A percentile compares a stretch with the other conserved stretches of the same genome.
Conservation (phyloP, 345 rosid species). For the Moringa oleifera region DNA sequence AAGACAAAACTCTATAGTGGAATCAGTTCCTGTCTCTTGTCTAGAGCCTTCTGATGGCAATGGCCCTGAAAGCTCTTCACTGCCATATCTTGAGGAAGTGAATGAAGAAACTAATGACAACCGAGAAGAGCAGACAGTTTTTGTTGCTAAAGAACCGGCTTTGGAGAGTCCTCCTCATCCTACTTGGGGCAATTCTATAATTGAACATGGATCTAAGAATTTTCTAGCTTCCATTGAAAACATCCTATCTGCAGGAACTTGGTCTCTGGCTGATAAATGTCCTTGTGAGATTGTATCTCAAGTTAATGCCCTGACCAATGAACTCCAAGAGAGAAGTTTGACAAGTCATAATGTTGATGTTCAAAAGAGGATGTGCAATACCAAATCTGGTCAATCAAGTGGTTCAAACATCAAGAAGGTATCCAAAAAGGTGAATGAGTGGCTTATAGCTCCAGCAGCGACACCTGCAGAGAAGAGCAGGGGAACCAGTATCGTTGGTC, state of each 20-base stretch:
- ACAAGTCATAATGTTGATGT: conserved; percentile 2
- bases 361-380: conserved; percentile 14
- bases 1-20: conserved; percentile 52
- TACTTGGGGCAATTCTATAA: conserved; percentile 27
- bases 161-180: conserved; percentile 28
- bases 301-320: conserved; percentile 22
- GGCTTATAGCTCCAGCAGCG: conserved; percentile 12
- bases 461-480: conserved; percentile 30
- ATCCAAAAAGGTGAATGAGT: conserved; percentile 26
- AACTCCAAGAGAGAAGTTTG: conserved; percentile 8
- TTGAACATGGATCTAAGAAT: conserved; percentile 30
- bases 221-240: conserved; percentile 42
- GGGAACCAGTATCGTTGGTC: conserved; percentile 25
- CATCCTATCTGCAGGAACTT: conserved; percentile 25
- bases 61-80: conserved; percentile 50
- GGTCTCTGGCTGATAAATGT: conserved; percentile 26
- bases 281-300: conserved; percentile 39
- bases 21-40: conserved; percentile 28
- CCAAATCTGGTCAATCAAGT: conserved; percentile 21
- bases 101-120: conserved; percentile 22
- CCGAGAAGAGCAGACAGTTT: conserved; percentile 23
- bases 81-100: conserved; percentile 26
- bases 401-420: conserved; percentile 24
- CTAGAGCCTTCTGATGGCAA: conserved; percentile 60
- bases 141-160: conserved; percentile 32